Evolutionary conservation across 2,329 filamentous ascomycete species (phyloP).

Genomic region (Microdochium trichocladiopsis): DNA sequence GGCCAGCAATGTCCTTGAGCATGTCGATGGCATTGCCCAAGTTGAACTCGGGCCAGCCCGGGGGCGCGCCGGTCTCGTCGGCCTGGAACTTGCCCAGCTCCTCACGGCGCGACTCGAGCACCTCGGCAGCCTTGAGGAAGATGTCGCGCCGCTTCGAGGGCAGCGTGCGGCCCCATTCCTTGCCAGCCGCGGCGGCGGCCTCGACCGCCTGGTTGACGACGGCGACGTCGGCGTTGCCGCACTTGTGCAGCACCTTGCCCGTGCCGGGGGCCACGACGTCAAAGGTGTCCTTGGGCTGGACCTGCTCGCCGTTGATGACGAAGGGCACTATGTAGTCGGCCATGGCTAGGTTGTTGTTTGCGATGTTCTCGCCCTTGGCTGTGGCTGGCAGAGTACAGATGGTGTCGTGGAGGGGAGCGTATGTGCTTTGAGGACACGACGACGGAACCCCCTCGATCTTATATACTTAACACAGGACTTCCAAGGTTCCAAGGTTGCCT

Average conservation of each 20-base stretch:
- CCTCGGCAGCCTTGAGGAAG: constrained; percentile 52
- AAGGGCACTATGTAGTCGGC: constrained; percentile 27
- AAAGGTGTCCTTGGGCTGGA: constrained; percentile 39
- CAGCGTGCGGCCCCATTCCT: constrained; percentile 54
- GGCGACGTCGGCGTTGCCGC: constrained; percentile 45
- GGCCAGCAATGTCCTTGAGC: constrained; percentile 28
- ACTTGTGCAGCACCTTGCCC: constrained; percentile 43
- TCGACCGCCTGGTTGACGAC: constrained; percentile 41
- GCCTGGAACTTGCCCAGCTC: constrained; percentile 49
- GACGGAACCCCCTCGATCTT: too few relatives aligned
- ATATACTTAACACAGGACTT: too few relatives aligned
- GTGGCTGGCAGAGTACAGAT: too few relatives aligned
- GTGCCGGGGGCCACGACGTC: constrained; percentile 49
- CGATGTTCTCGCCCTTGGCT: too few relatives aligned
- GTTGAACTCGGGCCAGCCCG: constrained; percentile 24
- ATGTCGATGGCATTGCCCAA: constrained; percentile 21
- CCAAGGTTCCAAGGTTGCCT: too few relatives aligned
- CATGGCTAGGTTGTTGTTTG: constrained; percentile 8
- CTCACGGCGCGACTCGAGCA: constrained; percentile 43
- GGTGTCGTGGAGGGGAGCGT: too few relatives aligned
- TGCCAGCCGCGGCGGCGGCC: constrained; percentile 51
- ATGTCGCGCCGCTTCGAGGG: constrained; percentile 51
- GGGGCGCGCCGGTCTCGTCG: constrained; percentile 23
- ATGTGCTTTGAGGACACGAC: too few relatives aligned
- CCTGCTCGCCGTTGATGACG: constrained; percentile 36